Conservation (phyloP, 495 filamentous ascomycete genomes). For the Penicillium argentinense region DNA sequence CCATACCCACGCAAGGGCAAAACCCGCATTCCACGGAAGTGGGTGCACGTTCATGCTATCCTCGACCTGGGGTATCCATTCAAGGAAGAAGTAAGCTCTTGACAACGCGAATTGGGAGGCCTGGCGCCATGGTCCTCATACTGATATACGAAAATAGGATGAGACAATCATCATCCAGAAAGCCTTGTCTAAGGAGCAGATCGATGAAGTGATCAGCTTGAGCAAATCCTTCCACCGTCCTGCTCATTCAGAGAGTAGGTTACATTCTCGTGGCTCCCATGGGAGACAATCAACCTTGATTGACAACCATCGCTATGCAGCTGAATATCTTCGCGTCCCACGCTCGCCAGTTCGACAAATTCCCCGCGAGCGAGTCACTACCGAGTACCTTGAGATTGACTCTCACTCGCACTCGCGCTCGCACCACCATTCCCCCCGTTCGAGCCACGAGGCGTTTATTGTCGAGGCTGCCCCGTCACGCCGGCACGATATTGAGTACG, state of each 20-base stretch:
- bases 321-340: slow-evolving; percentile 27
- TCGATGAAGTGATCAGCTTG: slow-evolving; percentile 80
- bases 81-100: slow-evolving; percentile 71
- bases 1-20: slow-evolving; percentile 80
- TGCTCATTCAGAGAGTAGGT: slow-evolving; percentile 31
- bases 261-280: not conserved
- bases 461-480: slow-evolving; percentile 34
- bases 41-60: slow-evolving; percentile 75
- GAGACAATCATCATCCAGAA: slow-evolving; percentile 74
- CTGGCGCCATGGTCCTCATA: not conserved
- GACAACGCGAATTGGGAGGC: too few species aligned
- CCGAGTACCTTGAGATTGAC: slow-evolving; percentile 32
- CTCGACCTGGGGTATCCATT: slow-evolving; percentile 84
- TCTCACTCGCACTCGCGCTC: slow-evolving; percentile 1
- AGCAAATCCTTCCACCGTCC: slow-evolving; percentile 63
- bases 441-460: slow-evolving; percentile 28
- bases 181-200: slow-evolving; percentile 83
- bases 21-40: slow-evolving; percentile 75
- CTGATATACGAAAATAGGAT: slow-evolving; percentile 48
- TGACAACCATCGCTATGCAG: slow-evolving; percentile 14
- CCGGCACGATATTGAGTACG: slow-evolving; percentile 25
- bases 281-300: not conserved
- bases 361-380: slow-evolving; percentile 26
- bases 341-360: slow-evolving; percentile 29
- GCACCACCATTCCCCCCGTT: slow-evolving; percentile 22